Evolutionary conservation across 2,329 filamentous ascomycete genomes (phyloP).

Genomic region (Sclerotiophoma versabilis): DNA sequence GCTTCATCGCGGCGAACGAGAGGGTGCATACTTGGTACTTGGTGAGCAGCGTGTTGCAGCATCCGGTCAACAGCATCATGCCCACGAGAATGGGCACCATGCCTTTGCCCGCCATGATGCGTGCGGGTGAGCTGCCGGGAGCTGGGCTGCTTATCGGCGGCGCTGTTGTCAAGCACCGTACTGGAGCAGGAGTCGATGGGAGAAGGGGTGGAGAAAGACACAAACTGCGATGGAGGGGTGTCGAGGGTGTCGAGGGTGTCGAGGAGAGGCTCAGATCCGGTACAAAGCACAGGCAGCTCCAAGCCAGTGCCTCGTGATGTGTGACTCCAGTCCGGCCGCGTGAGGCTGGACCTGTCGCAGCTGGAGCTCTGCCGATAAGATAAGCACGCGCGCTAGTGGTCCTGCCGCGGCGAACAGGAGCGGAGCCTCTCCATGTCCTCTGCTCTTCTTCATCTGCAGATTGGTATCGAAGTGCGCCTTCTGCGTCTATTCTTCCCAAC

Average conservation of each 20-base stretch:
- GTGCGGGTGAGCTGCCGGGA: constrained; percentile 9
- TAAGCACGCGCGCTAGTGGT: constrained; percentile 10
- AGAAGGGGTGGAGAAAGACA: not conserved
- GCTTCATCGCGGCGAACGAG: not conserved
- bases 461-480: not conserved
- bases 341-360: constrained; percentile 37
- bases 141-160: constrained; percentile 11
- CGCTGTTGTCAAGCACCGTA: not conserved
- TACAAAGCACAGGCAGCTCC: constrained; percentile 29
- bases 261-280: not conserved
- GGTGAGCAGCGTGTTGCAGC: constrained; percentile 95
- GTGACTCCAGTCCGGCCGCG: constrained; percentile 33
- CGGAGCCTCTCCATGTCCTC: not conserved
- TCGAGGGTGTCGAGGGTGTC: not conserved
- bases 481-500: not conserved
- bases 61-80: constrained; percentile 96
- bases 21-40: constrained; percentile 79
- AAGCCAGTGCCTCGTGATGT: constrained; percentile 35
- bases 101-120: constrained; percentile 71
- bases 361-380: constrained; percentile 36
- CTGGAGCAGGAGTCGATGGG: not conserved
- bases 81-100: constrained; percentile 84
- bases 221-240: not conserved
- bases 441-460: not conserved
- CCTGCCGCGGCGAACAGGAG: constrained; percentile 9